phyloP scores from a whole-genome alignment of 2,329 filamentous ascomycete species.

The Davidsoniella neocaledoniae region DNA sequence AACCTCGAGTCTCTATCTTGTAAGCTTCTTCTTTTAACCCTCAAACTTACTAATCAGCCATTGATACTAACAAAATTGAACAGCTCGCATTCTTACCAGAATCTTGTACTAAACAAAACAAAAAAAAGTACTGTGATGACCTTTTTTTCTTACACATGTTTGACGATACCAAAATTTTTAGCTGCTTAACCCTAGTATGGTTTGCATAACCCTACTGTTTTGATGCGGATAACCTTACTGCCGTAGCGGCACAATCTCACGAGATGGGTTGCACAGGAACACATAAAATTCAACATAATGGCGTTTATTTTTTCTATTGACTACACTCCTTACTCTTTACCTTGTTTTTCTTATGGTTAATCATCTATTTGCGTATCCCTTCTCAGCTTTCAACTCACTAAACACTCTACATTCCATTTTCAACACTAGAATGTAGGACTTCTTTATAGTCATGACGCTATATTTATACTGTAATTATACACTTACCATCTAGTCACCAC shows the following conservation, averaged over 20 bases:
- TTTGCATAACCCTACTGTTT: too few relatives aligned
- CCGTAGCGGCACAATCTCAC: background rate
- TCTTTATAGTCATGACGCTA: too few relatives aligned
- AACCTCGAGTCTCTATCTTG: slow-evolving; percentile 65
- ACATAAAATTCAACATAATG: slow-evolving; percentile 1
- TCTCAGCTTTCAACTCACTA: too few relatives aligned
- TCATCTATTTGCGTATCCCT: background rate
- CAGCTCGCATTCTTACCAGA: slow-evolving; percentile 30
- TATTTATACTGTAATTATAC: too few relatives aligned
- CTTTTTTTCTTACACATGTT: too few relatives aligned
- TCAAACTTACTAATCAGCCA: background rate
- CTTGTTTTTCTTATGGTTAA: background rate
- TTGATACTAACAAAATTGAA: background rate
- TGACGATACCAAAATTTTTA: too few relatives aligned
- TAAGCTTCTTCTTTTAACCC: slow-evolving; percentile 30
- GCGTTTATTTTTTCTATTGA: background rate
- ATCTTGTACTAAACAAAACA: slow-evolving; percentile 25
- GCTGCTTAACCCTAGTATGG: too few relatives aligned
- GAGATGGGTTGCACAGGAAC: background rate
- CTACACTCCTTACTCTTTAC: background rate
- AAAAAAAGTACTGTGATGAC: background rate
- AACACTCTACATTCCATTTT: too few relatives aligned
- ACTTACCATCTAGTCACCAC: too few relatives aligned
- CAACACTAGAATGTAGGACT: too few relatives aligned
- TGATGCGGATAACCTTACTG: too few relatives aligned